A percentile compares a stretch with the other conserved stretches of the same genome.
Conservation (phyloP, 2,329 filamentous ascomycete species). For the Diaporthe citrichinensis region DNA sequence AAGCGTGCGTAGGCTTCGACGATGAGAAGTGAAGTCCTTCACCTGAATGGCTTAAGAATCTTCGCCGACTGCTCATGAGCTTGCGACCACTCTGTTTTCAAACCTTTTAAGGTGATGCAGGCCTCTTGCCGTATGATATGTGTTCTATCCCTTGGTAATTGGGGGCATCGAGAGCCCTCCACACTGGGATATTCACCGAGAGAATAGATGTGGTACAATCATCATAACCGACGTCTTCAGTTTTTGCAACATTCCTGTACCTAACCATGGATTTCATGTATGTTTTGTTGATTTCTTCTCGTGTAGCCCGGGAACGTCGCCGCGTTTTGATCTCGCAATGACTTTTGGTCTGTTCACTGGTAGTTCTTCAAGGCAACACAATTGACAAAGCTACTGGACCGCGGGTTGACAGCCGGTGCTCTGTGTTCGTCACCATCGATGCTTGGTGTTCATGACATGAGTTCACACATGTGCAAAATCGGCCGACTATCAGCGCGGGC, state of each 20-base stretch:
- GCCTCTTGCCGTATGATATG: not conserved
- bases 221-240: not conserved
- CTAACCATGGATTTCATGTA: not conserved
- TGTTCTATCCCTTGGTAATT: not conserved
- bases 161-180: too few species aligned
- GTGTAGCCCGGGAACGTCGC: too few species aligned
- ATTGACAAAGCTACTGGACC: not conserved
- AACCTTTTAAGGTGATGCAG: not conserved
- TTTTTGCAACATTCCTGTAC: not conserved
- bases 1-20: not conserved
- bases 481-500: not conserved
- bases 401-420: not conserved
- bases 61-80: too few species aligned
- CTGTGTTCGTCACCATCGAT: not conserved
- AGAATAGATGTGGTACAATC: not conserved
- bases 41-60: not conserved
- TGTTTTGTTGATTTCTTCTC: not conserved
- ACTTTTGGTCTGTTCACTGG: not conserved
- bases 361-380: not conserved
- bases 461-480: not conserved
- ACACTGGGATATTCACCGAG: not conserved
- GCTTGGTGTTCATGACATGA: not conserved
- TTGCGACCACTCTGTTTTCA: not conserved
- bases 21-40: not conserved
- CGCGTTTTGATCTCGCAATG: not conserved